phyloP scores from a whole-genome alignment of 257 asterid species.

The Salvia splendens region DNA sequence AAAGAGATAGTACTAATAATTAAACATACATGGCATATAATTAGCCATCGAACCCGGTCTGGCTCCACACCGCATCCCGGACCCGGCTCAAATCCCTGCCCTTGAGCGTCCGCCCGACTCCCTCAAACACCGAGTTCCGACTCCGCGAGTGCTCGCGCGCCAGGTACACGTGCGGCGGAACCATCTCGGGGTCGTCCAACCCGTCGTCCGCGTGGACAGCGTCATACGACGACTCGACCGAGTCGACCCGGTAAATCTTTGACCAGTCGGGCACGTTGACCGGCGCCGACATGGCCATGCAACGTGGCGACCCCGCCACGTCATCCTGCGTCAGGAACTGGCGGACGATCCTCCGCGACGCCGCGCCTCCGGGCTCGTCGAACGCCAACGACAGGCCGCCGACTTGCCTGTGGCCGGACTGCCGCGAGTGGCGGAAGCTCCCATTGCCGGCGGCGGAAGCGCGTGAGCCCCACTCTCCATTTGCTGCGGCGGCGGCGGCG shows the following conservation, averaged over 20 bases:
- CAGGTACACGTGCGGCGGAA: constrained; percentile 87
- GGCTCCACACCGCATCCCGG: constrained; percentile 93
- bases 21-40: background rate
- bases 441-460: constrained; percentile 44
- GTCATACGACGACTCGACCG: constrained; percentile 65
- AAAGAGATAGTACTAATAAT: constrained; percentile 4
- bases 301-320: constrained; percentile 44
- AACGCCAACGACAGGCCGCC: constrained; percentile 78
- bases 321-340: constrained; percentile 52
- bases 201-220: constrained; percentile 50
- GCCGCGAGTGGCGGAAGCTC: constrained; percentile 39
- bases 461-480: constrained; percentile 53
- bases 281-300: constrained; percentile 74
- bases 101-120: constrained; percentile 83
- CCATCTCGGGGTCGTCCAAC: constrained; percentile 42
- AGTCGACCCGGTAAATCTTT: constrained; percentile 63
- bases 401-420: constrained; percentile 35
- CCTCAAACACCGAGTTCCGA: constrained; percentile 70
- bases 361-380: constrained; percentile 44
- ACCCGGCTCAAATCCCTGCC: constrained; percentile 92
- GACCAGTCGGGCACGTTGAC: constrained; percentile 88
- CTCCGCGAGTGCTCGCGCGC: constrained; percentile 54
- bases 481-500: constrained; percentile 28
- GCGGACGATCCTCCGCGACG: constrained; percentile 56
- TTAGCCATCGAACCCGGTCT: constrained; percentile 83